Percentiles rank a stretch among this genome's conserved stretches.
Conservation (phyloP, 2,329 filamentous ascomycete species). For the Ascosphaera aggregata region DNA sequence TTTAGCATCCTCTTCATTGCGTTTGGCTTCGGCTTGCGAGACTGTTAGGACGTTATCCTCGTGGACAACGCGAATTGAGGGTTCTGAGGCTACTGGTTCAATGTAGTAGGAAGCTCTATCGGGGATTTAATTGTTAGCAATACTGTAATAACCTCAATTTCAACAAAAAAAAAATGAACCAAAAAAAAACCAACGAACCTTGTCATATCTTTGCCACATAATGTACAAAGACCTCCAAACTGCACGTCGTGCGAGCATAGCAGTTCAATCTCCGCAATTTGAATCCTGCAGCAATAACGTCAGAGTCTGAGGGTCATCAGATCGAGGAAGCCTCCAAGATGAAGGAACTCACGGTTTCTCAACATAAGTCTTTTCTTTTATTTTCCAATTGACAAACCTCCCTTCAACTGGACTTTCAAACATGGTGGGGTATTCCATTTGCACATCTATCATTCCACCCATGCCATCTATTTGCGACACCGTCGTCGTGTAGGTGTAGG, state of each 20-base stretch:
- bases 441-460: conserved; percentile 45
- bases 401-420: conserved; percentile 76
- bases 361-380: conserved; percentile 26
- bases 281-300: too few species aligned
- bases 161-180: neutral
- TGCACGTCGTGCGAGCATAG: conserved; percentile 79
- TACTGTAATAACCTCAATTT: too few species aligned
- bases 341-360: conserved; percentile 16
- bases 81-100: conserved; percentile 52
- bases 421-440: conserved; percentile 48
- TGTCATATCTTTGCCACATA: conserved; percentile 94
- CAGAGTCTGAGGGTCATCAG: too few species aligned
- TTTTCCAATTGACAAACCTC: conserved; percentile 50
- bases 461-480: conserved; percentile 45
- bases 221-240: conserved; percentile 70
- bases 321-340: too few species aligned
- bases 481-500: conserved; percentile 66
- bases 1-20: conserved; percentile 70
- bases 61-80: conserved; percentile 86
- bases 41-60: conserved; percentile 74
- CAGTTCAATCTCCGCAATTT: conserved; percentile 61
- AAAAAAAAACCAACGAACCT: conserved; percentile 25
- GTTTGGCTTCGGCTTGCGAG: conserved; percentile 56
- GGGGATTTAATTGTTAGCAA: neutral
- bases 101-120: conserved; percentile 51